Evolutionary conservation across 306 rosid species (phyloP).

Genomic region (Herpetospermum pedunculosum): DNA sequence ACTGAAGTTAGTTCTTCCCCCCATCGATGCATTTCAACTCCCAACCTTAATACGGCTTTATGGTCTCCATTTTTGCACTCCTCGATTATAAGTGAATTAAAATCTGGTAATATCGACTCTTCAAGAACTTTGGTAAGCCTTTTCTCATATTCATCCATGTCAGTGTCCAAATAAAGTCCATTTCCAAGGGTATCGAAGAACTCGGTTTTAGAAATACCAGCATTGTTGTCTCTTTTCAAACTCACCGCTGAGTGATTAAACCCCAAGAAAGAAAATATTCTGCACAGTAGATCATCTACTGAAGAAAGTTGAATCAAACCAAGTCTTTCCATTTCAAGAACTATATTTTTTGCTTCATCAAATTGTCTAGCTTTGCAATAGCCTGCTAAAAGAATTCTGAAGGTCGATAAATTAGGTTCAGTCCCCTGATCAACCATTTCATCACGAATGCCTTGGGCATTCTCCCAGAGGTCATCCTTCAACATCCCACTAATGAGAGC

Average conservation of each 20-base stretch:
- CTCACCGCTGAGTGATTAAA: conserved; percentile 48
- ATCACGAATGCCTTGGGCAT: conserved; percentile 37
- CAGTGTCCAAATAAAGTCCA: conserved; percentile 83
- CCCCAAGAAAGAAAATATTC: conserved; percentile 64
- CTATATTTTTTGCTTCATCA: conserved; percentile 42
- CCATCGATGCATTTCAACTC: conserved; percentile 55
- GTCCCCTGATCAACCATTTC: conserved; percentile 72
- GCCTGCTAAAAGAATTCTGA: conserved; percentile 65
- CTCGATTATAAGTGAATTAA: conserved; percentile 26
- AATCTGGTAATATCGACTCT: conserved; percentile 49
- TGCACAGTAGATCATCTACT: conserved; percentile 44
- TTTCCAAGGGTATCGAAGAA: conserved; percentile 76
- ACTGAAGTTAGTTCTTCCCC: conserved; percentile 61
- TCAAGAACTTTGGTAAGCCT: conserved; percentile 38
- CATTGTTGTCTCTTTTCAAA: conserved; percentile 63
- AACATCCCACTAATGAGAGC: conserved; percentile 66
- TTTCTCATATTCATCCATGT: conserved; percentile 59
- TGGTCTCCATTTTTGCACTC: conserved; percentile 36
- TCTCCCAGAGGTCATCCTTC: conserved; percentile 50
- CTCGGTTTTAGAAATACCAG: conserved; percentile 44
- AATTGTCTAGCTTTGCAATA: conserved; percentile 64
- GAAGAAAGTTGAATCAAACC: conserved; percentile 38
- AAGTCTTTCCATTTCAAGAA: conserved; percentile 46
- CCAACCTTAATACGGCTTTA: conserved; percentile 36
- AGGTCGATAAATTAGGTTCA: conserved; percentile 49